phyloP scores from a whole-genome alignment of 768 basidiomycete genomes.

The Leccinum subgranulosum region DNA sequence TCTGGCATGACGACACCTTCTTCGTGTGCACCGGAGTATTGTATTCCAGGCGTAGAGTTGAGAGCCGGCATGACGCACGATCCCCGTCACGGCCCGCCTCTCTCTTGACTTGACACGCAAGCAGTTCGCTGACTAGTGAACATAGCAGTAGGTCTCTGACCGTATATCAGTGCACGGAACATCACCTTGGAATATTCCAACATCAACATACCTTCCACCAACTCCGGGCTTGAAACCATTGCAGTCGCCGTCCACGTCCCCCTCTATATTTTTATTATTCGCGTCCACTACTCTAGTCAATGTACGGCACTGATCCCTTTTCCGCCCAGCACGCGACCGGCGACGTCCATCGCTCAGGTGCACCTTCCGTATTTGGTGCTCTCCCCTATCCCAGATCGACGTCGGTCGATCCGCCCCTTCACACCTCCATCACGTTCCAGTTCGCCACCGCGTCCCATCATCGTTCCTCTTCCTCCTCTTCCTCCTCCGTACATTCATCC shows the following conservation, averaged over 20 bases:
- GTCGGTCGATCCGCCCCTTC: constrained; percentile 23
- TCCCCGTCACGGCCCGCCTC: background rate
- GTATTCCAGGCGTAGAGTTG: background rate
- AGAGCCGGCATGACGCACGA: background rate
- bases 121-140: background rate
- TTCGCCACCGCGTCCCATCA: constrained; percentile 11
- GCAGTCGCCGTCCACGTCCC: too few species aligned
- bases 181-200: background rate
- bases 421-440: constrained; percentile 40
- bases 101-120: background rate
- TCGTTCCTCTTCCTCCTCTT: background rate
- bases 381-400: constrained; percentile 49
- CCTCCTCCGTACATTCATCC: background rate
- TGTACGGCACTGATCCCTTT: constrained; percentile 30
- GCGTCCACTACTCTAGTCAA: background rate
- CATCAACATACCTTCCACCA: background rate
- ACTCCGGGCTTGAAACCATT: too few species aligned
- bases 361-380: constrained; percentile 60
- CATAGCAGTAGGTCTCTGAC: background rate
- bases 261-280: background rate
- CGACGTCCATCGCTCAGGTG: background rate
- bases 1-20: background rate
- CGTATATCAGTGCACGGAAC: background rate
- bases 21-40: background rate
- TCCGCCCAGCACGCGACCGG: constrained; percentile 25